These are phyloP conservation scores for Apiotrichum gamsii DNA, from an alignment of 1,284 basidiomycete species.

Conservation along the genomic window DNA sequence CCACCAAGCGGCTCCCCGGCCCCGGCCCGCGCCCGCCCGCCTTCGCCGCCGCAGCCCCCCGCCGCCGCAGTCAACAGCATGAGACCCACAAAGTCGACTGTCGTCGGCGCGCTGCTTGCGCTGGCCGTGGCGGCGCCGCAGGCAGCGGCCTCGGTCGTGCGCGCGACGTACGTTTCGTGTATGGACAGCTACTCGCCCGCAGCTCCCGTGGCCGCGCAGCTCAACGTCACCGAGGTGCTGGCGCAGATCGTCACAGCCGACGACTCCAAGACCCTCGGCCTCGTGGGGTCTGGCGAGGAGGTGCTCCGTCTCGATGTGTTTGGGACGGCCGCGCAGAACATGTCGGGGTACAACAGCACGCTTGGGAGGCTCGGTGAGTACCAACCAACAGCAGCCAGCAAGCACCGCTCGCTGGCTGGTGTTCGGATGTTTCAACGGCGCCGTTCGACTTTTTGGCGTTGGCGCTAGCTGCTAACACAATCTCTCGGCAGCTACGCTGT, in stretches of 20 bases:
- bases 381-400: too few species aligned
- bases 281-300: conserved; percentile 31
- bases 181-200: conserved; percentile 20
- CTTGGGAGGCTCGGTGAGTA: conserved; percentile 61
- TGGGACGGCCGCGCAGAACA: conserved; percentile 46
- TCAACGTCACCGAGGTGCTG: conserved; percentile 65
- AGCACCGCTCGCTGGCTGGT: too few species aligned
- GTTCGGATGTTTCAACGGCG: too few species aligned
- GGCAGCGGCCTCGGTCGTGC: conserved; percentile 25
- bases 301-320: conserved; percentile 44
- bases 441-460: too few species aligned
- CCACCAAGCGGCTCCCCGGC: too few species aligned
- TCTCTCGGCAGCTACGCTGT: conserved; percentile 67
- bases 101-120: conserved; percentile 4
- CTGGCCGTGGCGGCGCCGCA: conserved; percentile 17
- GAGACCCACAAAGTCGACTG: too few species aligned
- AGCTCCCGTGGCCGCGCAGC: conserved; percentile 22
- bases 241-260: conserved; percentile 58
- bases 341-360: conserved; percentile 57
- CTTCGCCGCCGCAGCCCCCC: too few species aligned
- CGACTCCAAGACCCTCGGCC: conserved; percentile 39
- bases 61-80: background rate
- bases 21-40: too few species aligned
- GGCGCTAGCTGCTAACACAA: too few species aligned
- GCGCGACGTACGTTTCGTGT: conserved; percentile 28